Conservation (phyloP, 2,329 filamentous ascomycete species). For the Penicillium capsulatum region DNA sequence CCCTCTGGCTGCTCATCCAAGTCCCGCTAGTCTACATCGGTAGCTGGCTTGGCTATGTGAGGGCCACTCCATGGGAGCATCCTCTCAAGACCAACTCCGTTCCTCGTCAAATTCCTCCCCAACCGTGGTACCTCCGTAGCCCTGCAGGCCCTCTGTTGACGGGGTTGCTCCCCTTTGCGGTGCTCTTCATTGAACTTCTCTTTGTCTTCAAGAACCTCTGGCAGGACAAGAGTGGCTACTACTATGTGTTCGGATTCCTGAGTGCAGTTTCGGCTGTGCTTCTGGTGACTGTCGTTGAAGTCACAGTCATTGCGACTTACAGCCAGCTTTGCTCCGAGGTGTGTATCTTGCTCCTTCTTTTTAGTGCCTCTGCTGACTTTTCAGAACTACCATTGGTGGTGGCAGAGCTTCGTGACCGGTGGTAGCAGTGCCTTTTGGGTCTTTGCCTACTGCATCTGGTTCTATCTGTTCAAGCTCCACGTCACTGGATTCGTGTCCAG, state of each 20-base stretch:
- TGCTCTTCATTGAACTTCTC: conserved; percentile 81
- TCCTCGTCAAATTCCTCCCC: conserved; percentile 67
- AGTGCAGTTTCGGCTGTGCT: conserved; percentile 69
- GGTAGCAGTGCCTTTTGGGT: conserved; percentile 75
- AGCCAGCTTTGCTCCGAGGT: conserved; percentile 74
- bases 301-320: conserved; percentile 79
- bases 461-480: conserved; percentile 74
- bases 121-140: conserved; percentile 69
- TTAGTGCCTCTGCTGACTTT: neutral
- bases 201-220: conserved; percentile 84
- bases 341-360: conserved; percentile 17
- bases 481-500: conserved; percentile 75
- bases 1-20: conserved; percentile 81
- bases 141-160: conserved; percentile 64
- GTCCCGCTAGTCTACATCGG: conserved; percentile 78
- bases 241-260: conserved; percentile 86
- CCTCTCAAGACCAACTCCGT: conserved; percentile 72
- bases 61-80: conserved; percentile 68
- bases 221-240: conserved; percentile 88
- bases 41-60: conserved; percentile 70
- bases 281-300: conserved; percentile 72
- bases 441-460: conserved; percentile 78
- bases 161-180: conserved; percentile 76
- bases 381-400: conserved; percentile 85
- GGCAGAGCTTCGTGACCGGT: conserved; percentile 79